Evolutionary conservation across 139 green algal species (phyloP), one percentile per base, ranked within the genome.

Genomic region (Volvox reticuliferus): DNA sequence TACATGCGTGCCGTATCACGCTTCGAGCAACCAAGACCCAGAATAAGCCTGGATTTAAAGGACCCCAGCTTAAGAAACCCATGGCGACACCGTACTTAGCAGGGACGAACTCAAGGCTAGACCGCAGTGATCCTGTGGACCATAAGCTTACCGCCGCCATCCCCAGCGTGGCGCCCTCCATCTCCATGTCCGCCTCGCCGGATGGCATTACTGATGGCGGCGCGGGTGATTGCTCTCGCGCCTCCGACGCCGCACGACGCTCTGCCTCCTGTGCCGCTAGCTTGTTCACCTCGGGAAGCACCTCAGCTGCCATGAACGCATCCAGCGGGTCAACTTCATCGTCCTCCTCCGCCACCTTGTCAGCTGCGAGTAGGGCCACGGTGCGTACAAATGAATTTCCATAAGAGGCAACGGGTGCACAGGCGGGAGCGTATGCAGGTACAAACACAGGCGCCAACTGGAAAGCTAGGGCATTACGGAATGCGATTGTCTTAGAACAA

Each of bases 301-400:
- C 86, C 75, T 91, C 63, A 20, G 91, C 37, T 2, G 93, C 93
- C 98, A 99, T 99, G 94, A 99, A 99, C 19, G 97, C 97, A 83
- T 99, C 98, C 91, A 99, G 88, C 0, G 97, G 97, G 91, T 99
- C 98, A 12, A 84, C 78, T 44, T 84, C 78, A 26, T 84, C 78
- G 36, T 81, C 75, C 28, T 32, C 26, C 24, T 2, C 24, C 6
- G 13, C 26, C 28, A 19, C 19, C 73, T 1, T 32, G 73, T 19
- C 73, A 12, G 73, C 73, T 36, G 73, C 73, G 37, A 35, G 26
- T 21, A 79, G 26, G 26, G 28, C 28, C 26, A 36, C 35, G 73
- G 26, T 13, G 67, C 22, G 67, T 75, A 55, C 9, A 55, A 55
- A 14, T 14, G 44, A 9, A 55, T 55, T 55, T 55, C 44, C 44